Percentiles rank a stretch among this genome's conserved stretches.
Conservation (phyloP, 495 filamentous ascomycete genomes). For the Annulohypoxylon bovei region DNA sequence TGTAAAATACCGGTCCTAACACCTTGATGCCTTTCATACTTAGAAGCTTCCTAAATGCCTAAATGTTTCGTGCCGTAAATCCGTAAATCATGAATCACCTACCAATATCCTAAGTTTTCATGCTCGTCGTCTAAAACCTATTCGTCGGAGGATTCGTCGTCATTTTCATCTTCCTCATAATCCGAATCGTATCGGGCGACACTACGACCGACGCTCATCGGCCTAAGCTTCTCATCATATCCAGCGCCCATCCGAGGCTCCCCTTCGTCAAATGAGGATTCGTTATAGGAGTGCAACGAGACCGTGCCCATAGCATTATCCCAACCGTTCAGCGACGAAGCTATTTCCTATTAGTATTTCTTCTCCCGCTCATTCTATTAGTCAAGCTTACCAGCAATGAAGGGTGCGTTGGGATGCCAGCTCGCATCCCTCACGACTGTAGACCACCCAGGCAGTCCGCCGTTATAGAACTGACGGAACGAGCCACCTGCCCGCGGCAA, state of each 20-base stretch:
- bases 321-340: constrained; percentile 83
- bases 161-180: constrained; percentile 13
- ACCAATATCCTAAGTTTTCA: background rate
- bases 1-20: constrained; percentile 16
- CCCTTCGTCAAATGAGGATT: constrained; percentile 70
- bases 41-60: background rate
- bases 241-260: constrained; percentile 67
- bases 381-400: constrained; percentile 77
- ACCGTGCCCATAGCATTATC: constrained; percentile 75
- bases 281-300: constrained; percentile 80
- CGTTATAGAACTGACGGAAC: constrained; percentile 46
- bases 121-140: background rate
- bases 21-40: constrained; percentile 7
- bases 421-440: constrained; percentile 92
- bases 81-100: constrained; percentile 6
- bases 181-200: constrained; percentile 6
- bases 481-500: constrained; percentile 2
- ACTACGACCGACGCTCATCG: constrained; percentile 1
- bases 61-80: constrained; percentile 1
- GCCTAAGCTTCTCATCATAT: constrained; percentile 60
- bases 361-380: background rate
- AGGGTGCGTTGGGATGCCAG: constrained; percentile 92
- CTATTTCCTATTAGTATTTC: constrained; percentile 51
- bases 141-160: background rate
- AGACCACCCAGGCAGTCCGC: constrained; percentile 62